Conservation (phyloP, 202 grass and related monocot genomes). For the Schoenoplectus tabernaemontani region DNA sequence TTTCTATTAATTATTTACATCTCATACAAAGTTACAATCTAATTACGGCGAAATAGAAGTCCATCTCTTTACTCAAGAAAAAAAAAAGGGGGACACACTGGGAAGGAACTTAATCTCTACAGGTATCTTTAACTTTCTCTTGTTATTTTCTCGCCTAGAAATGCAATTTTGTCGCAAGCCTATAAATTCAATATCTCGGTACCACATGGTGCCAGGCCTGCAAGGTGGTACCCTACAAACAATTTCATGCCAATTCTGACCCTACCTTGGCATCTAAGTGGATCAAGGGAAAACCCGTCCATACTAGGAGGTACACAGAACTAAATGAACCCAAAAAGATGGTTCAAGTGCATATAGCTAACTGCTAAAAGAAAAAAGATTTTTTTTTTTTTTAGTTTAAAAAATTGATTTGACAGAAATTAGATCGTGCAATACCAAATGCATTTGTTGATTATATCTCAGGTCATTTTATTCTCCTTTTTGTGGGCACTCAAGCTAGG, state of each 20-base stretch:
- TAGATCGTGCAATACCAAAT: conserved; percentile 10
- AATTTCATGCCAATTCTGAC: not conserved
- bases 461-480: not conserved
- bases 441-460: not conserved
- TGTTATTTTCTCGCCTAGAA: conserved; percentile 6
- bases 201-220: not conserved
- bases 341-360: conserved; percentile 13
- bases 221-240: not conserved
- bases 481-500: conserved; percentile 54
- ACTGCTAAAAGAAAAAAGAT: not conserved
- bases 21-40: too few species aligned
- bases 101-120: not conserved
- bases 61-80: not conserved
- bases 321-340: not conserved
- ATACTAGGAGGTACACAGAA: not conserved
- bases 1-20: conserved; percentile 3
- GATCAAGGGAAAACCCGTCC: not conserved
- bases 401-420: conserved; percentile 13
- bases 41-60: not conserved
- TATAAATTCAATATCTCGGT: not conserved
- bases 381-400: not conserved
- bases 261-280: not conserved
- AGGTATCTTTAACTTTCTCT: not conserved
- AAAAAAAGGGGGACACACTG: too few species aligned
- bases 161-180: not conserved